Evolutionary conservation across 2,329 filamentous ascomycete genomes (phyloP).

Genomic region (Neocatenulostroma microsporum): DNA sequence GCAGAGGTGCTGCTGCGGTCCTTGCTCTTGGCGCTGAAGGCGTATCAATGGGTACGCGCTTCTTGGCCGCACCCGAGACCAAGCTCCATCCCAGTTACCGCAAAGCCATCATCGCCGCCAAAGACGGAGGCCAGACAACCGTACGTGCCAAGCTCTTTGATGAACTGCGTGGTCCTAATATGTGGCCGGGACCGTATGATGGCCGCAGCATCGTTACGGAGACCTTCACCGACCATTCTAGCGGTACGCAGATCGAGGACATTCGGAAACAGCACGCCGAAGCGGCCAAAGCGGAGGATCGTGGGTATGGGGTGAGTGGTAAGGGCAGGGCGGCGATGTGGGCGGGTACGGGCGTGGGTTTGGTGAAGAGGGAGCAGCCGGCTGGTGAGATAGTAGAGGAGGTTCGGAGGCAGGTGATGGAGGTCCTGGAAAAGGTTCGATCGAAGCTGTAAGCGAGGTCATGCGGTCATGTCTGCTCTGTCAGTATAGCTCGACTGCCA

Average conservation of each 20-base stretch:
- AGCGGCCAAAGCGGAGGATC: constrained; percentile 43
- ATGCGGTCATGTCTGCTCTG: too few relatives aligned
- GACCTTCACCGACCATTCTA: constrained; percentile 39
- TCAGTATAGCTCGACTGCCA: too few relatives aligned
- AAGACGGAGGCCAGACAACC: constrained; percentile 46
- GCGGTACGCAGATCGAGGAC: constrained; percentile 34
- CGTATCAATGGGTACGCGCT: constrained; percentile 55
- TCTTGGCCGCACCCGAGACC: constrained; percentile 47
- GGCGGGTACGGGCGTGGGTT: constrained; percentile 53
- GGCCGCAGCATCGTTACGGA: constrained; percentile 50
- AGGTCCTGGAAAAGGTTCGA: constrained; percentile 20
- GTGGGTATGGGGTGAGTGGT: constrained; percentile 38
- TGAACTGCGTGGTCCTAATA: constrained; percentile 46
- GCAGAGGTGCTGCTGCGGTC: constrained; percentile 48
- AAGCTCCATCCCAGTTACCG: constrained; percentile 39
- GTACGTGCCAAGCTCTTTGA: constrained; percentile 47
- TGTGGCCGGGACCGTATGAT: constrained; percentile 52
- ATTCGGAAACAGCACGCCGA: constrained; percentile 39
- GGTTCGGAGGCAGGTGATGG: constrained; percentile 29
- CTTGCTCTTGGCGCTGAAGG: constrained; percentile 48
- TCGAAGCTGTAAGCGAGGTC: constrained; percentile 10
- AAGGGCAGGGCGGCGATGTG: constrained; percentile 53
- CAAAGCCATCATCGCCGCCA: constrained; percentile 38
- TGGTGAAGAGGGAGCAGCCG: constrained; percentile 44
- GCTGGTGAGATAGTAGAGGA: constrained; percentile 48